These are phyloP conservation scores for Scedosporium aurantiacum DNA, from an alignment of 2,329 filamentous ascomycete genomes.

Conservation along the genomic window DNA sequence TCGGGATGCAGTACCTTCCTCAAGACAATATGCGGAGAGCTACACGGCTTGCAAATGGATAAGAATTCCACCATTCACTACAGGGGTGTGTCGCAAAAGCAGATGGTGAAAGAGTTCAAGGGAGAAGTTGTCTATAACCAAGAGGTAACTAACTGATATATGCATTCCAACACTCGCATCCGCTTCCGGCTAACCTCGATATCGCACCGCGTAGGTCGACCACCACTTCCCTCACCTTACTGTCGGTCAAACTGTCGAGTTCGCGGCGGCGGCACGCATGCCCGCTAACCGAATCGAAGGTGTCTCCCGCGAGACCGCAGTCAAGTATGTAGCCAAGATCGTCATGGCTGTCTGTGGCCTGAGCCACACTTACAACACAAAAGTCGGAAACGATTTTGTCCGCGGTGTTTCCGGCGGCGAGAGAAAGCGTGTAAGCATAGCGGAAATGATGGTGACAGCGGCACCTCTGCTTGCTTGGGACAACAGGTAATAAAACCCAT, in stretches of 20 bases:
- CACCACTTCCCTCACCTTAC: constrained; percentile 70
- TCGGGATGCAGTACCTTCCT: constrained; percentile 55
- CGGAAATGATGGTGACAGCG: constrained; percentile 60
- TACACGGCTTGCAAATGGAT: constrained; percentile 44
- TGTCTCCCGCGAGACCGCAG: constrained; percentile 49
- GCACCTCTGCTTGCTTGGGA: constrained; percentile 54
- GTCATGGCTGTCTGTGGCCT: constrained; percentile 64
- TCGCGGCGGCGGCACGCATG: constrained; percentile 59
- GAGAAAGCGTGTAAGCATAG: constrained; percentile 71
- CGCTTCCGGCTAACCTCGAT: no score
- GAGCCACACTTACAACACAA: constrained; percentile 60
- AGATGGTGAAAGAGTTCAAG: constrained; percentile 49
- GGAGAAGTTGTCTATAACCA: constrained; percentile 65
- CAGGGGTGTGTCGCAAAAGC: constrained; percentile 43
- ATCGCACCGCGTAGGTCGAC: constrained; percentile 30
- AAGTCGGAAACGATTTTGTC: constrained; percentile 64
- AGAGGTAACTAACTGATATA: constrained; percentile 34
- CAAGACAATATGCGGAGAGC: constrained; percentile 49
- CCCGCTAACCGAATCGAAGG: constrained; percentile 53
- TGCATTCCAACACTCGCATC: background rate
- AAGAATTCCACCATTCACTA: constrained; percentile 45
- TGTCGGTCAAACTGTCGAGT: constrained; percentile 62
- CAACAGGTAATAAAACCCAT: constrained; percentile 34
- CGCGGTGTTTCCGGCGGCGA: constrained; percentile 63
- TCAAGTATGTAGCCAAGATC: constrained; percentile 51